Conservation (phyloP, 176 grass and related monocot genomes). For the Calamus simplicifolius region DNA sequence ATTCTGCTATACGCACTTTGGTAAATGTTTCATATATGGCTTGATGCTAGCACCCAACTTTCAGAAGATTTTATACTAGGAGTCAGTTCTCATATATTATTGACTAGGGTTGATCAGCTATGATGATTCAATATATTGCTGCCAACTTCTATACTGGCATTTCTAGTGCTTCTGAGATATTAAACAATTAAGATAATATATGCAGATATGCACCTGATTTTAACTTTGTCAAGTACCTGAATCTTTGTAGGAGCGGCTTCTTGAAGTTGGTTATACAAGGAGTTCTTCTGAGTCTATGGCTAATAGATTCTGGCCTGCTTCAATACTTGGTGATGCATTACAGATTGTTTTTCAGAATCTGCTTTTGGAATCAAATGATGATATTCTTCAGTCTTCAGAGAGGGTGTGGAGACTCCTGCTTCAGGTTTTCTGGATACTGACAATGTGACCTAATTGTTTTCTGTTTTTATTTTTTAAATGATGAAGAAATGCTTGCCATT, state of each 20-base stretch:
- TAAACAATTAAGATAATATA: too few relatives aligned
- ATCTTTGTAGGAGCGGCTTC: constrained; percentile 73
- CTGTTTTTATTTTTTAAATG: not conserved
- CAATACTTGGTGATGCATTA: constrained; percentile 82
- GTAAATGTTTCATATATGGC: constrained; percentile 29
- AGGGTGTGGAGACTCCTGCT: constrained; percentile 93
- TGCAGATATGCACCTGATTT: not conserved
- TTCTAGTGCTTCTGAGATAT: too few relatives aligned
- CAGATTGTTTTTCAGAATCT: constrained; percentile 94
- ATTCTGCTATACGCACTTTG: constrained; percentile 82
- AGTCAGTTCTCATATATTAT: too few relatives aligned
- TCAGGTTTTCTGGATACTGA: constrained; percentile 43
- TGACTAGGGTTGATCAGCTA: too few relatives aligned
- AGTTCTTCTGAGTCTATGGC: constrained; percentile 38
- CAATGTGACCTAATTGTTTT: too few relatives aligned
- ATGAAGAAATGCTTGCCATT: not conserved
- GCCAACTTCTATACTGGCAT: too few relatives aligned
- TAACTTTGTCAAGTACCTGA: constrained; percentile 15
- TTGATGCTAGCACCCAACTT: too few relatives aligned
- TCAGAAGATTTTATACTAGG: too few relatives aligned
- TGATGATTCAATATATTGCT: too few relatives aligned
- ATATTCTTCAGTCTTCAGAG: constrained; percentile 91
- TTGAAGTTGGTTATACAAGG: constrained; percentile 75
- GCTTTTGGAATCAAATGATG: constrained; percentile 92
- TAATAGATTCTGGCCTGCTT: constrained; percentile 66